Evolutionary conservation across 2,329 filamentous ascomycete genomes (phyloP).

Genomic region (Arthrobotrys entomopaga): DNA sequence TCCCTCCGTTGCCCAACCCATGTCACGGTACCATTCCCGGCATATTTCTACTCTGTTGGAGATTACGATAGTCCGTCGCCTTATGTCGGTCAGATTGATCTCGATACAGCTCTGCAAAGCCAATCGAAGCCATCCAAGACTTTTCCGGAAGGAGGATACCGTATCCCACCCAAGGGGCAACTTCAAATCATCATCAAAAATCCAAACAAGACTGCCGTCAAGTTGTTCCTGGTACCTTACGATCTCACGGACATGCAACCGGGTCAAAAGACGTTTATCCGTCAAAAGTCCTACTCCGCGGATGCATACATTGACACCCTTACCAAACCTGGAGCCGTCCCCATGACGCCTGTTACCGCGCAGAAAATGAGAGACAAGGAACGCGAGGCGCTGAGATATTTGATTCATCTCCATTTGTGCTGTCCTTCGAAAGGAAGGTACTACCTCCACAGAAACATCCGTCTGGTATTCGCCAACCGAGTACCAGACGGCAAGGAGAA

Average conservation of each 20-base stretch:
- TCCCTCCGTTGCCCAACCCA: slow-evolving; percentile 87
- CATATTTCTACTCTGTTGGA: slow-evolving; percentile 79
- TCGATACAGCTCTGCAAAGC: slow-evolving; percentile 77
- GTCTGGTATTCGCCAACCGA: slow-evolving; percentile 95
- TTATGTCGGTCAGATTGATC: slow-evolving; percentile 91
- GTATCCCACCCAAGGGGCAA: slow-evolving; percentile 92
- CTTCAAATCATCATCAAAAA: slow-evolving; percentile 98
- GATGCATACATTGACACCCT: slow-evolving; percentile 66
- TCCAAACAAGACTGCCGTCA: slow-evolving; percentile 96
- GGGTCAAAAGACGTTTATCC: slow-evolving; percentile 93
- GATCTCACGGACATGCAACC: slow-evolving; percentile 91
- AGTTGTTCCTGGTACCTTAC: slow-evolving; percentile 92
- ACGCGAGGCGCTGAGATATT: slow-evolving; percentile 82
- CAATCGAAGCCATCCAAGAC: slow-evolving; percentile 70
- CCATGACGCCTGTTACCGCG: slow-evolving; percentile 51
- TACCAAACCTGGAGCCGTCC: slow-evolving; percentile 59
- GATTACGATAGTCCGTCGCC: slow-evolving; percentile 83
- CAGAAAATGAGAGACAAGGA: slow-evolving; percentile 62
- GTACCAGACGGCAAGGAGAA: slow-evolving; percentile 96
- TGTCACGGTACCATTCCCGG: slow-evolving; percentile 88
- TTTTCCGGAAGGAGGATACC: slow-evolving; percentile 87
- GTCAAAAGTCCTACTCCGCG: slow-evolving; percentile 90
- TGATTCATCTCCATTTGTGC: slow-evolving; percentile 93
- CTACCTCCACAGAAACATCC: slow-evolving; percentile 89
- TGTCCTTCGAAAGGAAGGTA: slow-evolving; percentile 83